Evolutionary conservation across 306 rosid species (phyloP).

Genomic region (Quercus wislizeni): DNA sequence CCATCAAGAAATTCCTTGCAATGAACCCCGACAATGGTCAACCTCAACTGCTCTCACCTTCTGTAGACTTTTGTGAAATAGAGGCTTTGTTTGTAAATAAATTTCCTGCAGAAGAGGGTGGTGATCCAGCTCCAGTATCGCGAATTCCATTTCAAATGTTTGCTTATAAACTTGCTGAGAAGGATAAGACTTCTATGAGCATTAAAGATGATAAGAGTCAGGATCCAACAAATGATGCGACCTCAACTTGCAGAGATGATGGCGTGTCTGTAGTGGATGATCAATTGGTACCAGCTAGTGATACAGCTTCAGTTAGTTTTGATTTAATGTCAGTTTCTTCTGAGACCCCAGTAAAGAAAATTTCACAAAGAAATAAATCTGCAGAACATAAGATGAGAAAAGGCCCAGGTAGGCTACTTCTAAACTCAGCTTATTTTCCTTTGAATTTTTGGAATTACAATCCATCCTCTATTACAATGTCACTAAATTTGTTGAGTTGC

Average conservation of each 20-base stretch:
- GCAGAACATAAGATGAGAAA: constrained; percentile 34
- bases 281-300: constrained; percentile 23
- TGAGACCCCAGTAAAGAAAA: constrained; percentile 44
- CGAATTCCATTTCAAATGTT: constrained; percentile 87
- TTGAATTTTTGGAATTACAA: background rate
- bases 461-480: background rate
- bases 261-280: constrained; percentile 36
- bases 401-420: constrained; percentile 52
- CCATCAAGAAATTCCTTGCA: constrained; percentile 70
- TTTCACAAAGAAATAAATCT: constrained; percentile 21
- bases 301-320: constrained; percentile 31
- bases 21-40: constrained; percentile 52
- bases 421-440: background rate
- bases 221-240: constrained; percentile 33
- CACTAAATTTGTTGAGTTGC: constrained; percentile 5
- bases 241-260: constrained; percentile 23
- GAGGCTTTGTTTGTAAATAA: constrained; percentile 60
- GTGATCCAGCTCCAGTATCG: constrained; percentile 32
- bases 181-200: constrained; percentile 43
- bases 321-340: constrained; percentile 36
- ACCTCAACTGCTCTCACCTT: constrained; percentile 50
- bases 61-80: constrained; percentile 61
- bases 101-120: constrained; percentile 25
- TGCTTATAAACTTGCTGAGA: constrained; percentile 63
- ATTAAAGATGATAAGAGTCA: constrained; percentile 24